phyloP scores from a whole-genome alignment of 352 stramenopile genomes.

The Phytophthora europaea region DNA sequence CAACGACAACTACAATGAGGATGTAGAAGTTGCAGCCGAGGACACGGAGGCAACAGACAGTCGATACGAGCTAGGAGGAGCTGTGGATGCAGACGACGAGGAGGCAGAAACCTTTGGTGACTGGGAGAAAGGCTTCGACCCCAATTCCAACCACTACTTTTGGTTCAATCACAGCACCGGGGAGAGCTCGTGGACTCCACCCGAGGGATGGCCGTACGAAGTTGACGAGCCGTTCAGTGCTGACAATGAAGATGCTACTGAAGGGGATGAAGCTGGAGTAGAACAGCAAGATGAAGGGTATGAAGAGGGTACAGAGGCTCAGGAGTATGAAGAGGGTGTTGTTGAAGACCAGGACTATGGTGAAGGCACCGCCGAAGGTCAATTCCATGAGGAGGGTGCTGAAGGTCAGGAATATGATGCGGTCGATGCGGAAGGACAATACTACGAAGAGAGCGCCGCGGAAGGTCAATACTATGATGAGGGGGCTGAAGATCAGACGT shows the following conservation, averaged over 20 bases:
- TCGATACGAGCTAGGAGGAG: constrained; percentile 44
- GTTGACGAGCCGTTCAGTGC: constrained; percentile 73
- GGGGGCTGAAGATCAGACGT: not conserved
- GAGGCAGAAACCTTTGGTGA: constrained; percentile 81
- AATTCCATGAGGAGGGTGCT: constrained; percentile 27
- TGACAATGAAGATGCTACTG: constrained; percentile 31
- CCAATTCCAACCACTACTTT: constrained; percentile 86
- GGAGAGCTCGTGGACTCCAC: constrained; percentile 83
- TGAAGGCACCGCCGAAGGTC: constrained; percentile 3
- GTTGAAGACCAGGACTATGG: constrained; percentile 22
- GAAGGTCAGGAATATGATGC: constrained; percentile 24
- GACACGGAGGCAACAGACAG: constrained; percentile 14
- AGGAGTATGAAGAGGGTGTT: constrained; percentile 22
- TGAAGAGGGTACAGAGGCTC: constrained; percentile 9
- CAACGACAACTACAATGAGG: constrained; percentile 6
- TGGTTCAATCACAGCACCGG: constrained; percentile 90
- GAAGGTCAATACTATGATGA: constrained; percentile 1
- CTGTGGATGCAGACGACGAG: constrained; percentile 77
- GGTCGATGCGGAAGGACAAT: constrained; percentile 3
- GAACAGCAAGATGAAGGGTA: constrained; percentile 25
- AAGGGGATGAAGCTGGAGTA: constrained; percentile 11
- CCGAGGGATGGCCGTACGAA: constrained; percentile 80
- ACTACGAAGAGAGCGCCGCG: constrained; percentile 4
- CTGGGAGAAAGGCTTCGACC: constrained; percentile 90
- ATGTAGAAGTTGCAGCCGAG: constrained; percentile 14